Conservation (phyloP, 2,329 filamentous ascomycete genomes). For the Mollisia scopiformis region DNA sequence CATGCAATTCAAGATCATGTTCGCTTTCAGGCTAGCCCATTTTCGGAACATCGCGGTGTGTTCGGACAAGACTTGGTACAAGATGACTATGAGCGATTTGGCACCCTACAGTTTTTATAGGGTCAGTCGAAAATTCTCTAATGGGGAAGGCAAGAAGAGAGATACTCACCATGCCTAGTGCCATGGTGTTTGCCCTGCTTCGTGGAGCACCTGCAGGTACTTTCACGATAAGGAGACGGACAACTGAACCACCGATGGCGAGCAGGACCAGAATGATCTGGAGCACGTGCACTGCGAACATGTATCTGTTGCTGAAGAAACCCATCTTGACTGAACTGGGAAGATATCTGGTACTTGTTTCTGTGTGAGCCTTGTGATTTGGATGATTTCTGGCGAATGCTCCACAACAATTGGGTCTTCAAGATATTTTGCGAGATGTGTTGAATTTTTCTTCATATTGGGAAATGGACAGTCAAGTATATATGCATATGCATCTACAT, state of each 20-base stretch:
- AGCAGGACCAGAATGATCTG: constrained; percentile 10
- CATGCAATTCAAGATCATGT: constrained; percentile 43
- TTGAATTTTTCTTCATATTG: background rate
- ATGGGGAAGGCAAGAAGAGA: background rate
- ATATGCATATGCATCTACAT: background rate
- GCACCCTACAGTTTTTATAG: constrained; percentile 29
- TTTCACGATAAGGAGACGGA: constrained; percentile 10
- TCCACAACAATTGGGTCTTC: too few relatives aligned
- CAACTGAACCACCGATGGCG: constrained; percentile 5
- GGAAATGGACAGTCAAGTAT: background rate
- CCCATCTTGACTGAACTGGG: background rate
- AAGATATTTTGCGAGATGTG: too few relatives aligned
- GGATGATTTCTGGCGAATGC: background rate
- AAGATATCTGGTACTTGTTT: background rate
- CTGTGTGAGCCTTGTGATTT: background rate
- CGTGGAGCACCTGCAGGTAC: background rate
- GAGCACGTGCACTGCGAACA: constrained; percentile 12
- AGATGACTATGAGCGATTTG: constrained; percentile 45
- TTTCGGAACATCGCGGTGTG: constrained; percentile 37
- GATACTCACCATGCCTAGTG: constrained; percentile 25
- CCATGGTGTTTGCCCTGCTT: constrained; percentile 17
- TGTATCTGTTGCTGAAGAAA: constrained; percentile 5
- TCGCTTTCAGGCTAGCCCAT: constrained; percentile 45
- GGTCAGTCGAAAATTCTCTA: background rate
- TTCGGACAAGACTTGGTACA: constrained; percentile 44